Base-by-base conservation (phyloP, 305 asterid species). In the Fraxinus sp. region DNA sequence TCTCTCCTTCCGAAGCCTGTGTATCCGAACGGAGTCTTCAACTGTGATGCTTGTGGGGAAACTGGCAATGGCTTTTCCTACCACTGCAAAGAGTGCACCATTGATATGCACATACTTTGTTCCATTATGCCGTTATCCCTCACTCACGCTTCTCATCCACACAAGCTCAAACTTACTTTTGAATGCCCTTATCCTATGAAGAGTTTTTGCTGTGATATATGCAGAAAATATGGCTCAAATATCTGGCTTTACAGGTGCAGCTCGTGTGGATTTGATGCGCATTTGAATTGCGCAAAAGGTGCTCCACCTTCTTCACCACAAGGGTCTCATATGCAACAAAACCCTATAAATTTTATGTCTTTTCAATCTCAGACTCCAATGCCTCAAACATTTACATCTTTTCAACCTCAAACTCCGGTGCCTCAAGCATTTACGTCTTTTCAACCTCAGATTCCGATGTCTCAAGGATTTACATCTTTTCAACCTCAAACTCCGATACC, bases 221-320 rank as follows among this genome's bases (percentile, higher is more conserved):
- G 97, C 83, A 59, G 64, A 62, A 57, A 7, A n/a, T 36, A 1
- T 14, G 91, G 92, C 0, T 83, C 85, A 0, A 78, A 86, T 68
- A 80, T 80, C 80, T 93, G 97, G 97, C 87, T 93, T 9, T 92
- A 93, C 68, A 81, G 91, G 52, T 92, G 97, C 74, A 52, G 1
- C 18, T 8, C 62, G 9, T 93, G 97, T 44, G 91, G 86, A 22
- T 93, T 93, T 46, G 94, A 91, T 35, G 91, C 90, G 20, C 96
- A 93, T 71, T 80, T 93, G 87, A 83, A 83, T 49, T 93, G 97
- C 36, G 90, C 91, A 3, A 83, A 68, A 14, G 74, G 20, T 5
- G n/a, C 76, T 32, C 78, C 59, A 0, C 62, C 83, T 5, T 36
- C 37, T 41, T 57, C 36, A 9, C 44, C 57, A 3, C 73, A 66